Conservation (phyloP, 495 filamentous ascomycete species). For the Penicillium simplicissimum region DNA sequence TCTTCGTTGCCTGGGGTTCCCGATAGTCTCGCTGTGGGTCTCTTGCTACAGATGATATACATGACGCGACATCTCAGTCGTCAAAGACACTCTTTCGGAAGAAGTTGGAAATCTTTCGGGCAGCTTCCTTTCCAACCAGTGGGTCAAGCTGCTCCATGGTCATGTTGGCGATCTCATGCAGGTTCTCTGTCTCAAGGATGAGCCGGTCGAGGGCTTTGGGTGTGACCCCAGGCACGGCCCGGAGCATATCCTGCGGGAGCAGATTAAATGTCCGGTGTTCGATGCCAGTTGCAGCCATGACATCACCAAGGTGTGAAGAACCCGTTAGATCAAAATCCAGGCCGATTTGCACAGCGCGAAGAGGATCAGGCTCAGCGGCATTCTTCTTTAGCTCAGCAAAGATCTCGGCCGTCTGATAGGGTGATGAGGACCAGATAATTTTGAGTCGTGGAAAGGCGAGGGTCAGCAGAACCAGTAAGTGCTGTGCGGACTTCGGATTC, state of each 20-base stretch:
- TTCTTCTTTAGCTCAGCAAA: conserved; percentile 90
- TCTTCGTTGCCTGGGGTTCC: background rate
- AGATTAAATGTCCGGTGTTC: conserved; percentile 61
- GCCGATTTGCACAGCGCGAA: conserved; percentile 80
- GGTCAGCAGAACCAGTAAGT: conserved; percentile 88
- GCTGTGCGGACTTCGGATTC: conserved; percentile 73
- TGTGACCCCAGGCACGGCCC: conserved; percentile 82
- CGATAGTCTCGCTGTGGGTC: background rate
- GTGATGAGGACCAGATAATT: conserved; percentile 90
- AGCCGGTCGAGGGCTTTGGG: conserved; percentile 70
- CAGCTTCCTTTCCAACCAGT: conserved; percentile 79
- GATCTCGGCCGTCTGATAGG: conserved; percentile 96
- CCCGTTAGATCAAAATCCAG: conserved; percentile 61
- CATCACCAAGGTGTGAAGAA: conserved; percentile 46
- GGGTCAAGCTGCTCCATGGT: conserved; percentile 66
- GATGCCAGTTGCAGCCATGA: conserved; percentile 57
- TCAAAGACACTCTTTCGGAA: conserved; percentile 83
- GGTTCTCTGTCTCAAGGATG: conserved; percentile 69
- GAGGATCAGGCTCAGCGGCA: conserved; percentile 85
- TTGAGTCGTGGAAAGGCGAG: conserved; percentile 87
- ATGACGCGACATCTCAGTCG: conserved; percentile 13
- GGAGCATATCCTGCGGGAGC: conserved; percentile 82
- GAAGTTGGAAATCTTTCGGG: conserved; percentile 74
- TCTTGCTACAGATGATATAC: background rate
- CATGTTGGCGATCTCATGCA: conserved; percentile 87